phyloP scores from a whole-genome alignment of 148 eudicot species.

The Arbutus unedo region DNA sequence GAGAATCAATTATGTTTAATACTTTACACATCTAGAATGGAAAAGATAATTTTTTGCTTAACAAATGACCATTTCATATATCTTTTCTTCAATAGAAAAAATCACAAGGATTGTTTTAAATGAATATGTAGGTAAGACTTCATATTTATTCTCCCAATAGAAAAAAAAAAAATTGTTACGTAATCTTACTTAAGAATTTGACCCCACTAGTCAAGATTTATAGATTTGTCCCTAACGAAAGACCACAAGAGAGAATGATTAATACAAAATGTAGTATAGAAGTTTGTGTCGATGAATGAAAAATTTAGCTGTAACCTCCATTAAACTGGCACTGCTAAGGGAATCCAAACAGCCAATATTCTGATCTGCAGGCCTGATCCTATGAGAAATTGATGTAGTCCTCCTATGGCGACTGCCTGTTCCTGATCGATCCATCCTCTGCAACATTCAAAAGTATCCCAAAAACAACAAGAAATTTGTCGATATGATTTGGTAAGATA shows the following conservation, averaged over 20 bases:
- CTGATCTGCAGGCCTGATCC: conserved; percentile 37
- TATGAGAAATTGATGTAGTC: conserved; percentile 49
- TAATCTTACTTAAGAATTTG: too few relatives aligned
- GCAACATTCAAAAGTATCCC: conserved; percentile 13
- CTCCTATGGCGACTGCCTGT: conserved; percentile 48
- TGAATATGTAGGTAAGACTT: too few relatives aligned
- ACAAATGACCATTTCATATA: too few relatives aligned
- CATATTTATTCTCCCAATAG: too few relatives aligned
- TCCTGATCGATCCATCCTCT: conserved; percentile 75
- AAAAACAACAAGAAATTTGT: neutral
- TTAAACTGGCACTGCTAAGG: conserved; percentile 56
- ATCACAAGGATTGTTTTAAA: too few relatives aligned
- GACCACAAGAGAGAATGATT: neutral
- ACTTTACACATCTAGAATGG: too few relatives aligned
- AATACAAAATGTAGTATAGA: neutral
- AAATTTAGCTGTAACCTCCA: conserved; percentile 60
- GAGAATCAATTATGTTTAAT: too few relatives aligned
- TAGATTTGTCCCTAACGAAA: too few relatives aligned
- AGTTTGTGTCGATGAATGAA: neutral
- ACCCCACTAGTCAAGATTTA: too few relatives aligned
- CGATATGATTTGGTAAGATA: neutral
- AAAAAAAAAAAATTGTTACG: too few relatives aligned
- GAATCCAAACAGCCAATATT: conserved; percentile 51
- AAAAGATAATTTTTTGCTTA: too few relatives aligned
- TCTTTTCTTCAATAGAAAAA: too few relatives aligned